These are phyloP conservation scores for Gossypium davidsonii DNA, from an alignment of 441 rosid species.

Conservation along the genomic window DNA sequence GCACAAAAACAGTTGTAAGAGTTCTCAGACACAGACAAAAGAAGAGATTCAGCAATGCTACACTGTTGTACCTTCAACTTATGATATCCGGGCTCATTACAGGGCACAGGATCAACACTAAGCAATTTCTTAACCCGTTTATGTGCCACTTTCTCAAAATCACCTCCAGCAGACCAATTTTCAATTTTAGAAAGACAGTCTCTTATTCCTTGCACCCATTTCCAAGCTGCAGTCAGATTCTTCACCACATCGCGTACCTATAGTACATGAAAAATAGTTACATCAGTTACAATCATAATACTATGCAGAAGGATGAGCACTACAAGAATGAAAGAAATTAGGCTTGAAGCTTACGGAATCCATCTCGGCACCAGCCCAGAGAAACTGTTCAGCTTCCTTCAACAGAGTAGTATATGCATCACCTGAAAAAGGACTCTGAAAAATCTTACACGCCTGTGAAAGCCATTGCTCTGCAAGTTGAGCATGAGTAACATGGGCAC, in stretches of 20 bases:
- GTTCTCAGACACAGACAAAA: slow-evolving; percentile 10
- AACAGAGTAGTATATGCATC: slow-evolving; percentile 44
- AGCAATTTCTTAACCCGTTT: slow-evolving; percentile 48
- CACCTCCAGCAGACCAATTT: slow-evolving; percentile 35
- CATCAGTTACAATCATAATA: slow-evolving; percentile 12
- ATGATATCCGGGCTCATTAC: slow-evolving; percentile 55
- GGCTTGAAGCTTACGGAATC: slow-evolving; percentile 56
- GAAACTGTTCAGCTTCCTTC: slow-evolving; percentile 93
- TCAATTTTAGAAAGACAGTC: slow-evolving; percentile 50
- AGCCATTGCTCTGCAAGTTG: slow-evolving; percentile 80
- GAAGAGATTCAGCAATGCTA: slow-evolving; percentile 9
- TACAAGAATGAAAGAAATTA: slow-evolving; percentile 15
- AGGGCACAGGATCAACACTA: slow-evolving; percentile 52
- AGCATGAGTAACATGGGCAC: slow-evolving; percentile 40
- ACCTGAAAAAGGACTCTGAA: slow-evolving; percentile 44
- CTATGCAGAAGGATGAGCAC: slow-evolving; percentile 16
- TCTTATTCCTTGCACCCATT: slow-evolving; percentile 71
- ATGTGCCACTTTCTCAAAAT: slow-evolving; percentile 41
- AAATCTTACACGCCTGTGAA: slow-evolving; percentile 35
- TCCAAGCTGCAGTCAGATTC: slow-evolving; percentile 47
- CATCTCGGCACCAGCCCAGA: slow-evolving; percentile 96
- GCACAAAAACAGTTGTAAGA: slow-evolving; percentile 7
- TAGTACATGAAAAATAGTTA: slow-evolving; percentile 13
- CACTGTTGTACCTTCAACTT: slow-evolving; percentile 62
- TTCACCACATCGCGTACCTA: slow-evolving; percentile 68